Evolutionary conservation across 2,329 filamentous ascomycete species (phyloP), one percentile per base, ranked within the genome.

Genomic region (Aspergillus puulaauensis): DNA sequence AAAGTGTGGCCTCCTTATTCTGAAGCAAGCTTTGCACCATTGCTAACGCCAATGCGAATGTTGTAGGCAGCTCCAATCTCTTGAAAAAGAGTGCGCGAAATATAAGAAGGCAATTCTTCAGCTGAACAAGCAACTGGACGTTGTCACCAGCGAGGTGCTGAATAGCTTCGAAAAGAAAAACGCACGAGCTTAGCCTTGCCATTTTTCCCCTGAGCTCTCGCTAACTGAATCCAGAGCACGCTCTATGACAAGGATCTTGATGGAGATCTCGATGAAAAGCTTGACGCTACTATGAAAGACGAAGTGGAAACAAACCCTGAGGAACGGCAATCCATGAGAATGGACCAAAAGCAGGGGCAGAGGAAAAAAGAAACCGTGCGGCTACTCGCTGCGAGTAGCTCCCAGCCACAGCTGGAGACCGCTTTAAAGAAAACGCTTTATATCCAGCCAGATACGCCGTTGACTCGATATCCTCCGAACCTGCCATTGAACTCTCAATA

Each of bases 1-100:
- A 59, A 75, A 75, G 77, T 78, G 51, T 63, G 66, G 6, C 19
- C 14, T n/a, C 0, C 19, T 6, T 23, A 6, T 21, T 6, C 12
- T 15, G 15, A 11, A 4, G 6, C 12, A 9, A 8, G 35, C 6
- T 19, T 9, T 21, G 11, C 15, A 6, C 43, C 24, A 17, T 27
- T 49, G 31, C 52, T 40, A 27, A 47, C 23, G 40, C 33, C n/a
- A 14, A 24, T 14, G 15, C 9, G 3, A 17, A 19, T 4, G 31
- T 15, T 24, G 21, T 17, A 39, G 27, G 43, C 27, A 47, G 7
- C 23, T 39, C 6, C 19, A 9, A 7, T 35, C 8, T 15, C 33
- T 17, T 15, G 12, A 23, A 14, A 45, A n/a, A 4, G 15, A 23
- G 21, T 21, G 24, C 23, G 23, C 24, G 12, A 15, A 27, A 7